These are phyloP conservation scores for Scheffersomyces insectosa DNA, from an alignment of 1,139 yeast genomes.

Conservation along the genomic window DNA sequence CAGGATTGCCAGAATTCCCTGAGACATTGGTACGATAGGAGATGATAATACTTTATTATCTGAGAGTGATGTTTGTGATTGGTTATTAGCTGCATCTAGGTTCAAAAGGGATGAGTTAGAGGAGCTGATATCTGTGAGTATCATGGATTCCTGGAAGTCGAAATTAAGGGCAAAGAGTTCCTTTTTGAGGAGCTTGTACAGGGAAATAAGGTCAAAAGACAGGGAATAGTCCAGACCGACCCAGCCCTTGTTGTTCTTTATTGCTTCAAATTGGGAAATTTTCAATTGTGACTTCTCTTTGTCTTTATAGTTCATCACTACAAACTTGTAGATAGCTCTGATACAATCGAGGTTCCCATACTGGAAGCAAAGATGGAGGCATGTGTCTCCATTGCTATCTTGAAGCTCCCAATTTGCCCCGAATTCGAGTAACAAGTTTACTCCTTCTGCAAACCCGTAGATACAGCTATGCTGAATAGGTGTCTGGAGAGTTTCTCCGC, in stretches of 20 bases:
- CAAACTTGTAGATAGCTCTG: conserved; percentile 51
- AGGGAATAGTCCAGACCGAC: conserved; percentile 61
- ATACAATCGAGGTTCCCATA: conserved; percentile 70
- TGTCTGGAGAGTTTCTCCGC: conserved; percentile 59
- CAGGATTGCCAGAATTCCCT: conserved; percentile 1
- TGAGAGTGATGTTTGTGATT: conserved; percentile 13
- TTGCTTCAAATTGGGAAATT: conserved; percentile 19
- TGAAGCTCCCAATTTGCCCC: conserved; percentile 71
- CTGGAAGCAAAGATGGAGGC: conserved; percentile 79
- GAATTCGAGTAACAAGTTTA: conserved; percentile 69
- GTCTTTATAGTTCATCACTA: conserved; percentile 14
- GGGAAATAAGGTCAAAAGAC: conserved; percentile 45
- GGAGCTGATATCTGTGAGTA: conserved; percentile 5
- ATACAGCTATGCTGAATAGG: conserved; percentile 75
- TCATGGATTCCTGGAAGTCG: conserved; percentile 5
- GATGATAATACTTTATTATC: conserved; percentile 34
- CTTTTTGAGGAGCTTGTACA: conserved; percentile 10
- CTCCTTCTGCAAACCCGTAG: conserved; percentile 68
- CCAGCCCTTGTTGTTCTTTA: conserved; percentile 67
- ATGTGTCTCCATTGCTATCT: conserved; percentile 71
- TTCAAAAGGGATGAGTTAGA: conserved; percentile 8
- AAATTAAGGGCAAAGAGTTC: conserved; percentile 8
- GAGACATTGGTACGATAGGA: conserved; percentile 34
- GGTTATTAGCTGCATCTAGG: conserved; percentile 9
- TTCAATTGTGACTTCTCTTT: conserved; percentile 43